Conservation (phyloP, 169 alveolate genomes). For the Eimeria falciformis region DNA sequence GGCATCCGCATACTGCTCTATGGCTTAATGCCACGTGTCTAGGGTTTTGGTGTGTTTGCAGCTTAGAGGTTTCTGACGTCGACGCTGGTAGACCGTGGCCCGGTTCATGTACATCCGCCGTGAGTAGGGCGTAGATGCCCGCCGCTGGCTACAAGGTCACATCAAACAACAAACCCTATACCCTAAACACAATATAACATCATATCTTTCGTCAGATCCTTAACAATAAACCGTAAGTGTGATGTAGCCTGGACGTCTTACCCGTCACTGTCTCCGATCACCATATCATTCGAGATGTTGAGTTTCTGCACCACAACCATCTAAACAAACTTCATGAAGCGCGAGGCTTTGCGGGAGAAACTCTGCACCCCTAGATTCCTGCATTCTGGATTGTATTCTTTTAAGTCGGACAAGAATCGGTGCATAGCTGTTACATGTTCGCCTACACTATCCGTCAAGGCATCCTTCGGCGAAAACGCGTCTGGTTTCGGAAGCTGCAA, state of each 20-base stretch:
- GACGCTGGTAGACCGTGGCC: constrained; percentile 65
- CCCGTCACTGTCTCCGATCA: constrained; percentile 9
- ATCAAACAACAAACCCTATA: neutral
- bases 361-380: neutral
- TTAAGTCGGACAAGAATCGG: neutral
- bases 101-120: constrained; percentile 70
- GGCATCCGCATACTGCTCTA: too few relatives aligned
- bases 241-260: neutral
- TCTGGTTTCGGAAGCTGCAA: constrained; percentile 15
- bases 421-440: constrained; percentile 15
- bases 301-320: constrained; percentile 41
- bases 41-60: too few relatives aligned
- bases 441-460: neutral
- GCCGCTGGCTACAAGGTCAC: constrained; percentile 67
- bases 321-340: neutral
- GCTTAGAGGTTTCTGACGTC: too few relatives aligned
- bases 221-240: neutral
- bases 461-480: constrained; percentile 26
- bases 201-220: too few relatives aligned
- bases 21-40: too few relatives aligned
- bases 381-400: neutral
- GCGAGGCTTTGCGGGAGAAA: neutral
- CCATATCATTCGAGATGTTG: neutral
- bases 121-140: neutral
- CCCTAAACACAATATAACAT: too few relatives aligned